Base-by-base conservation (phyloP, 2,329 filamentous ascomycete species). In the Alternaria infectoria region DNA sequence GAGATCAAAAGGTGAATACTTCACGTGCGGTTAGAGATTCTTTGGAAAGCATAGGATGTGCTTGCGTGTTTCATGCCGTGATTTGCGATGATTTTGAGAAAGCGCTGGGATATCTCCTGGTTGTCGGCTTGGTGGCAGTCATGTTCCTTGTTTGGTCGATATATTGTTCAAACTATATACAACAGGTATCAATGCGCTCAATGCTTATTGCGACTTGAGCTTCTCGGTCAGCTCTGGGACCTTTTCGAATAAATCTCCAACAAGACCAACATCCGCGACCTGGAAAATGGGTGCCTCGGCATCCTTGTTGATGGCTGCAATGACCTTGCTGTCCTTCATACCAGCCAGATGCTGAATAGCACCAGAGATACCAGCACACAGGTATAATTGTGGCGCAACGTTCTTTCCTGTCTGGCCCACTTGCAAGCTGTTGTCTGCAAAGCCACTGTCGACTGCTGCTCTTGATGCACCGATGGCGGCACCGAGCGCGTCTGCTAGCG, bases 271-370 rank as follows among this genome's bases (percentile, higher is more conserved):
- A 81, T 99, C 96, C 5, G 96, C 96, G 62, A 99, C 89, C 83
- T 99, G 96, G 86, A 99, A 99, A 73, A 99, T 99, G 28, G 96
- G 96, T 61, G 96, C 96, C 81, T 99, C 96, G 5, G 90, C 85
- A 77, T 99, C 96, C 85, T 99, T 99, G 86, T 99, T 99, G 78
- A 99, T 98, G 13, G 93, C 93, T 21, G 95, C 96, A 83, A 99
- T 99, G 62, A 99, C 96, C 85, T 99, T 99, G 85, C 93, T 97
- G 79, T 99, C 96, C 87, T 99, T 99, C 96, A 99, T 99, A 78
- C 96, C 96, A 30, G 96, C 96, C 82, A 99, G 82, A 85, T 99
- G 96, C 83, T 99, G 96, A 73, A 99, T 99, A 21, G 96, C 96
- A 57, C 96, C 96, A 9, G 93, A 97, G 73, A 99, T 98, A 77